Conservation (phyloP, 2,329 filamentous ascomycete genomes). For the Colletotrichum sp. region DNA sequence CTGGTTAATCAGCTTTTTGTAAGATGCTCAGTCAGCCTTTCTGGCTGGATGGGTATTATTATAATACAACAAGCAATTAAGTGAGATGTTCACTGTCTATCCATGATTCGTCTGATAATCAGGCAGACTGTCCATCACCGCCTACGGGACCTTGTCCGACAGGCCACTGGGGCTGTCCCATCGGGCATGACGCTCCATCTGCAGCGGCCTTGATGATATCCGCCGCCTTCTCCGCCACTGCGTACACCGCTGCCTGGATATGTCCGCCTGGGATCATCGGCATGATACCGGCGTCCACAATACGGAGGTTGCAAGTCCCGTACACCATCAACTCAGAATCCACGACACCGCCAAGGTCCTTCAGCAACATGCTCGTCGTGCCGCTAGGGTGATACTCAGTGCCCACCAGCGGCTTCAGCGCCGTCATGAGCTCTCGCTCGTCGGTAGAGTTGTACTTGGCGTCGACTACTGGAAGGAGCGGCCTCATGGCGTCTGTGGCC, state of each 20-base stretch:
- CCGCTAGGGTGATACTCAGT: slow-evolving; percentile 47
- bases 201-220: slow-evolving; percentile 46
- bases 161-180: not conserved
- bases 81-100: not conserved
- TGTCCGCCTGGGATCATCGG: slow-evolving; percentile 51
- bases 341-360: slow-evolving; percentile 49
- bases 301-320: slow-evolving; percentile 50
- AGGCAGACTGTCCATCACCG: not conserved
- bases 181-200: not conserved
- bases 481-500: slow-evolving; percentile 26
- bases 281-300: slow-evolving; percentile 55
- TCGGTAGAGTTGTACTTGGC: slow-evolving; percentile 24
- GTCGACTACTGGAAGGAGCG: slow-evolving; percentile 21
- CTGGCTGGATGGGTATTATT: not conserved
- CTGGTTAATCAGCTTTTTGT: not conserved
- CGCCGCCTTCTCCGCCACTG: slow-evolving; percentile 56
- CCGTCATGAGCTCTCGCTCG: slow-evolving; percentile 26
- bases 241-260: slow-evolving; percentile 59
- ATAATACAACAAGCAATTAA: not conserved
- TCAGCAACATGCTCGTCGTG: slow-evolving; percentile 51
- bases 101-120: not conserved
- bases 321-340: slow-evolving; percentile 48
- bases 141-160: not conserved
- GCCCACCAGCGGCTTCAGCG: slow-evolving; percentile 39
- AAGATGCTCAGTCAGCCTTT: not conserved